phyloP scores from a whole-genome alignment of 768 basidiomycete species.

The Boletus bicolor region DNA sequence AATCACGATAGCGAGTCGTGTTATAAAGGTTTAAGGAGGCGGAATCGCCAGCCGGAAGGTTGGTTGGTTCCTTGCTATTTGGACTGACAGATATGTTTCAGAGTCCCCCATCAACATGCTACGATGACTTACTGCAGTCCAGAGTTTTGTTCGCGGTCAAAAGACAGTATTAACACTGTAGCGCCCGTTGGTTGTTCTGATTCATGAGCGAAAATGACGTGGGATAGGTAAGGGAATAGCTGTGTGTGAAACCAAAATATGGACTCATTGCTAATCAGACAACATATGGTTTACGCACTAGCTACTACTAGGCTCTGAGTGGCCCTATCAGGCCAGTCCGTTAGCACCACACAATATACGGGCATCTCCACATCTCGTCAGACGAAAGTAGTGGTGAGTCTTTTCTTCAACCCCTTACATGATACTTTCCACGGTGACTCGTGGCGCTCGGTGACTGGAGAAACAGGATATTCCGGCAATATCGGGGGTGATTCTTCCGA shows the following conservation, averaged over 20 bases:
- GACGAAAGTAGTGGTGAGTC: not conserved
- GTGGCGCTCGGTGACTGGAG: not conserved
- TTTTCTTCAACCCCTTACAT: not conserved
- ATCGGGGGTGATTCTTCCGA: not conserved
- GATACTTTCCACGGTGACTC: not conserved
- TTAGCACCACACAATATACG: not conserved
- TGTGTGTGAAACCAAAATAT: not conserved
- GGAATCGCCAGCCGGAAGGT: not conserved
- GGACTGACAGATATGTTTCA: not conserved
- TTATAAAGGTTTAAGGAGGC: slow-evolving; percentile 6
- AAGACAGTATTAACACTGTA: slow-evolving; percentile 5
- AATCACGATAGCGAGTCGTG: slow-evolving; percentile 17
- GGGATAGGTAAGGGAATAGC: slow-evolving; percentile 1
- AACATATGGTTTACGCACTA: not conserved
- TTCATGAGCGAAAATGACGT: slow-evolving; percentile 25
- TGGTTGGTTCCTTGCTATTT: slow-evolving; percentile 1
- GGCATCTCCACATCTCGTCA: not conserved
- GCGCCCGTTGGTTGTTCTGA: slow-evolving; percentile 1
- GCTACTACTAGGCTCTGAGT: no score
- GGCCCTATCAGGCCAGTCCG: not conserved
- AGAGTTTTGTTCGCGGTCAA: not conserved
- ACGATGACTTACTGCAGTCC: slow-evolving; percentile 15
- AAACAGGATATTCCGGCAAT: not conserved
- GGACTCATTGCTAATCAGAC: not conserved
- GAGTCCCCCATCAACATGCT: not conserved